phyloP scores from a whole-genome alignment of 2,329 filamentous ascomycete genomes.

The Teratosphaeria destructans region DNA sequence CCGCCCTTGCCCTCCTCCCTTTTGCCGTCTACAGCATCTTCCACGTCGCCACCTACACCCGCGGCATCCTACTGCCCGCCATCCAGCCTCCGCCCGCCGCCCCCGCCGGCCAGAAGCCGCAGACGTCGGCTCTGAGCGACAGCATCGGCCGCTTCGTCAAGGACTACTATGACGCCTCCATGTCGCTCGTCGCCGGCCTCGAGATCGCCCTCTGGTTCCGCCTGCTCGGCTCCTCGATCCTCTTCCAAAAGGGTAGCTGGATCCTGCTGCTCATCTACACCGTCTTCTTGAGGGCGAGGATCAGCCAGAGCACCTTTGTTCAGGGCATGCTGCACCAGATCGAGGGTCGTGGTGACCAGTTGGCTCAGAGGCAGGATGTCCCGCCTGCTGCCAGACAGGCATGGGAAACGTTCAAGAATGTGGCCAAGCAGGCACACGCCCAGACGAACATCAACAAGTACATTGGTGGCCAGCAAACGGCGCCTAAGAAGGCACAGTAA shows the following conservation, averaged over 20 bases:
- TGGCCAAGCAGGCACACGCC: constrained; percentile 63
- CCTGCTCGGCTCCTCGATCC: constrained; percentile 65
- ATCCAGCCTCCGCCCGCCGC: constrained; percentile 56
- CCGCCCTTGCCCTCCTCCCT: constrained; percentile 80
- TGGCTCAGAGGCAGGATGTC: constrained; percentile 76
- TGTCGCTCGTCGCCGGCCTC: constrained; percentile 81
- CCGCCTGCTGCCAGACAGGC: constrained; percentile 67
- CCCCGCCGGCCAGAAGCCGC: constrained; percentile 44
- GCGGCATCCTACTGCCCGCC: constrained; percentile 84
- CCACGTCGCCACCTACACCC: constrained; percentile 94
- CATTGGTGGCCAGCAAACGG: constrained; percentile 42
- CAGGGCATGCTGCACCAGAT: constrained; percentile 67
- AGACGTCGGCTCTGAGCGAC: constrained; percentile 60
- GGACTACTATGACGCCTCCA: constrained; percentile 92
- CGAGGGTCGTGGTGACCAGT: constrained; percentile 65
- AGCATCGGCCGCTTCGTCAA: constrained; percentile 89
- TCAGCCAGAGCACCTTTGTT: constrained; percentile 85
- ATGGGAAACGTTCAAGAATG: constrained; percentile 71
- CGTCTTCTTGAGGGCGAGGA: constrained; percentile 82
- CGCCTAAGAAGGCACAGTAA: constrained; percentile 57
- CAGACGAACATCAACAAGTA: constrained; percentile 71
- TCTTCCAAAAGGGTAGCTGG: constrained; percentile 88
- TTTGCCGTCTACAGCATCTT: constrained; percentile 97
- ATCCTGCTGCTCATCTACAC: constrained; percentile 79
- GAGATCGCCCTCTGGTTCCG: constrained; percentile 84